phyloP scores from a whole-genome alignment of 345 rosid genomes.

The Odontarrhena argentea region DNA sequence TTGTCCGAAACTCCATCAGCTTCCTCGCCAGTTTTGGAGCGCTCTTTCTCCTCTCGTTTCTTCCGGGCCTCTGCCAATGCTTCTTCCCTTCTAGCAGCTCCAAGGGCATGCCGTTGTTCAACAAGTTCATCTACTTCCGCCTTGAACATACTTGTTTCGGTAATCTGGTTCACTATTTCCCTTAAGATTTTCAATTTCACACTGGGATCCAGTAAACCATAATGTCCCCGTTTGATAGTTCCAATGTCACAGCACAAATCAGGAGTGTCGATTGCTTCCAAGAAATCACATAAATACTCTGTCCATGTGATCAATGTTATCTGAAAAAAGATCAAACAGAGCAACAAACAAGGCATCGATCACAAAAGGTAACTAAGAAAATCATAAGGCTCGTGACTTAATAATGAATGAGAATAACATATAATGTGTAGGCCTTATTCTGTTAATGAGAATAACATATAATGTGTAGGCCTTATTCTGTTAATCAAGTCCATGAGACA shows the following conservation, averaged over 20 bases:
- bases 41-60: constrained; percentile 72
- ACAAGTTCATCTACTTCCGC: constrained; percentile 73
- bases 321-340: constrained; percentile 49
- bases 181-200: constrained; percentile 61
- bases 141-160: constrained; percentile 62
- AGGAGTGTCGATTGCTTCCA: constrained; percentile 61
- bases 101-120: constrained; percentile 72
- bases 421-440: constrained; percentile 1
- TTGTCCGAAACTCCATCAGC: constrained; percentile 49
- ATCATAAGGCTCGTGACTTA: constrained; percentile 16
- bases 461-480: constrained; percentile 1
- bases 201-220: constrained; percentile 70
- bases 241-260: constrained; percentile 50
- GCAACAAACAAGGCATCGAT: constrained; percentile 29
- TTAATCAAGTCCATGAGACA: constrained; percentile 17
- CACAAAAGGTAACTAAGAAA: constrained; percentile 11
- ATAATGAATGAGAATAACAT: constrained; percentile 22
- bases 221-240: constrained; percentile 84
- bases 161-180: constrained; percentile 65
- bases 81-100: constrained; percentile 82
- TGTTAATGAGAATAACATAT: constrained; percentile 9
- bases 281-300: constrained; percentile 83
- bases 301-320: constrained; percentile 81
- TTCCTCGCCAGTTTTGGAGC: constrained; percentile 49
- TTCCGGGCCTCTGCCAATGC: constrained; percentile 73